These are phyloP conservation scores for Chytriomyces sp. DNA, from an alignment of 192 early-diverging fungal species.

Conservation along the genomic window DNA sequence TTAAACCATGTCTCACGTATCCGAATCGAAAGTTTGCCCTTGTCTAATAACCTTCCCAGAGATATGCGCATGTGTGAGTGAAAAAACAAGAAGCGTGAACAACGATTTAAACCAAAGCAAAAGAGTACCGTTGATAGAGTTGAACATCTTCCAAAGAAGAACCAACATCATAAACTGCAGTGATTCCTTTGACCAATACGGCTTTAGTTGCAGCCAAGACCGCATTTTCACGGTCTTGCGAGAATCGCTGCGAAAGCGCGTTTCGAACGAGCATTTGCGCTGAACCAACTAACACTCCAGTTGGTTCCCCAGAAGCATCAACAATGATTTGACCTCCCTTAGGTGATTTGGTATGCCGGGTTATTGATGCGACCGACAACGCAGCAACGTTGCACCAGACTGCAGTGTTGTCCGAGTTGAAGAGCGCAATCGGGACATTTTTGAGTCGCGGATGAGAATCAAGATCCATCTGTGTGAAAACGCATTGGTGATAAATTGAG, in stretches of 20 bases:
- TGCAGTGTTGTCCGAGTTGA: slow-evolving; percentile 56
- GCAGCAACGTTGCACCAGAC: slow-evolving; percentile 54
- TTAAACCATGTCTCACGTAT: slow-evolving; percentile 27
- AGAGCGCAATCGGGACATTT: slow-evolving; percentile 49
- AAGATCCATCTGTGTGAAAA: slow-evolving; percentile 43
- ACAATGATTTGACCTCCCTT: slow-evolving; percentile 44
- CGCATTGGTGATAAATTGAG: not conserved
- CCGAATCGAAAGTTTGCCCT: slow-evolving; percentile 38
- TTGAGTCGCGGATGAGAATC: slow-evolving; percentile 45
- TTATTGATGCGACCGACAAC: slow-evolving; percentile 18
- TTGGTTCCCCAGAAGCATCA: slow-evolving; percentile 31
- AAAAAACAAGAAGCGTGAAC: slow-evolving; percentile 10
- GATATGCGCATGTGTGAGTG: not conserved
- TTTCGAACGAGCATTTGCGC: slow-evolving; percentile 54
- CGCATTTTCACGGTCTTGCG: slow-evolving; percentile 23
- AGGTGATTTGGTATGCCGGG: not conserved
- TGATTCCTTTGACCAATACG: slow-evolving; percentile 54
- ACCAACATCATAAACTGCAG: slow-evolving; percentile 64
- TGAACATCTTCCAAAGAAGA: slow-evolving; percentile 39
- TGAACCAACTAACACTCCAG: slow-evolving; percentile 61
- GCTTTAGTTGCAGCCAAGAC: slow-evolving; percentile 38
- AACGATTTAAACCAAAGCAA: not conserved
- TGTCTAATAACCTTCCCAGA: slow-evolving; percentile 32
- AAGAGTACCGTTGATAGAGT: slow-evolving; percentile 42
- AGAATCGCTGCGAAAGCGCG: slow-evolving; percentile 30